Base-by-base conservation (phyloP, 495 filamentous ascomycete genomes). In the Sordaria brevicollis region DNA sequence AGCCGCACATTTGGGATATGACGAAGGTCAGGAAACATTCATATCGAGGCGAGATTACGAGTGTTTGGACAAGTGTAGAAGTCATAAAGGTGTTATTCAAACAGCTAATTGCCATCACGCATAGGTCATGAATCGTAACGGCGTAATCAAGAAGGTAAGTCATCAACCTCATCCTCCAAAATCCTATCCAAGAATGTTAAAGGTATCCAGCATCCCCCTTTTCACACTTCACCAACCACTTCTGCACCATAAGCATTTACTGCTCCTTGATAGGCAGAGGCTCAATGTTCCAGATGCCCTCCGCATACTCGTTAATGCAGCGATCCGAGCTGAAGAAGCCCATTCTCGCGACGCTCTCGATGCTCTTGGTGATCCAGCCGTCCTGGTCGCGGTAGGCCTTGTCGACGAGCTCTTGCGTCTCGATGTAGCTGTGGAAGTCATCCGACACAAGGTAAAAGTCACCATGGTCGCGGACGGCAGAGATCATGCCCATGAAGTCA, bases 381-480 rank as follows among this genome's bases (percentile, higher is more conserved):
- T 97, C 93, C 80, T 94, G 90, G 77, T 98, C 88, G 79, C 86
- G 86, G 86, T 94, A 99, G 39, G 91, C 90, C 78, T 94, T 89
- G 77, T 98, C 96, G 21, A 98, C 92, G 71, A 97, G 83, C 39
- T 86, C 85, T 69, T 98, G 96, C 5, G 95, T 97, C 75, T 93
- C 87, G 76, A 96, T 81, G 80, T 99, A 99, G 71, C 89, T 92
- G 77, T 90, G 89, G 86, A 99, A 99, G 81, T 99, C 95, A 74
- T 99, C 95, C 9, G 91, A 94, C 36, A 99, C 94, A 19, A 99
- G 88, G 76, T 99, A 99, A 83, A 96, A 98, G 77, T 99, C 95
- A 49, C 95, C 93, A 67, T 97, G 95, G 67, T 96, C 92, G 69
- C 89, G 89, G 74, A 99, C 92, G 29, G 92, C 89, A 68, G 89